Base-by-base conservation (phyloP, 2,329 filamentous ascomycete genomes). In the Fusarium palustre region DNA sequence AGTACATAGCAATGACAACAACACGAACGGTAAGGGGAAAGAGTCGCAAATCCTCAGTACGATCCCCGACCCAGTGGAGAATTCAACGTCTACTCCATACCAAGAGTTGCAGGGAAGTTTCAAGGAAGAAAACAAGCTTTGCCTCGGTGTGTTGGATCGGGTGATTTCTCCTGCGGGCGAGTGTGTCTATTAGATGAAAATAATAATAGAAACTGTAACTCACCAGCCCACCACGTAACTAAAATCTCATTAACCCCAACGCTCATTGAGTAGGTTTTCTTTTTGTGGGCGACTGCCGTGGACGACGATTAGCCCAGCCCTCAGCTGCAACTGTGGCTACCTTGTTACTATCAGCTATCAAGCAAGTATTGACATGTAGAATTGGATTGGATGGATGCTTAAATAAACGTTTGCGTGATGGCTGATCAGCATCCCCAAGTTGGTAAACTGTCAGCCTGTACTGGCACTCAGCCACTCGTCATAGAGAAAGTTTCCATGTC, bases 61-160 rank as follows among this genome's bases (percentile, higher is more conserved):
- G 43, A 31, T 31, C 61, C 58, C 70, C 59, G 41, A 46, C 38
- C 42, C 47, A 30, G 69, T 72, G 69, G 69, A 59, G 66, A 66
- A 66, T 36, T 30, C 25, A 64, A 34, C 54, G 52, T 52, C 41
- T 46, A 59, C 55, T 43, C 49, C 55, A 68, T 61, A 73, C 68
- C 57, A 70, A 59, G 46, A 59, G 45, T 48, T 63, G 41, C 56
- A 69, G 36, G 56, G 52, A 59, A 64, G 53, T 50, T 69, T 24
- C 33, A 47, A 47, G 41, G 34, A 55, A 59, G 46, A 52, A 60
- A 71, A 66, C 59, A 73, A 68, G 62, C 64, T 59, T 59, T 59
- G 60, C 34, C 38, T 45, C 55, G 31, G 38, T 58, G 38, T 58
- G 60, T 59, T 66, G 55, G 55, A 73, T 69, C 50, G 59, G 61